Evolutionary conservation across 257 asterid species (phyloP), one percentile per base, ranked within the genome.

Genomic region (Fraxinus quadrangulata): DNA sequence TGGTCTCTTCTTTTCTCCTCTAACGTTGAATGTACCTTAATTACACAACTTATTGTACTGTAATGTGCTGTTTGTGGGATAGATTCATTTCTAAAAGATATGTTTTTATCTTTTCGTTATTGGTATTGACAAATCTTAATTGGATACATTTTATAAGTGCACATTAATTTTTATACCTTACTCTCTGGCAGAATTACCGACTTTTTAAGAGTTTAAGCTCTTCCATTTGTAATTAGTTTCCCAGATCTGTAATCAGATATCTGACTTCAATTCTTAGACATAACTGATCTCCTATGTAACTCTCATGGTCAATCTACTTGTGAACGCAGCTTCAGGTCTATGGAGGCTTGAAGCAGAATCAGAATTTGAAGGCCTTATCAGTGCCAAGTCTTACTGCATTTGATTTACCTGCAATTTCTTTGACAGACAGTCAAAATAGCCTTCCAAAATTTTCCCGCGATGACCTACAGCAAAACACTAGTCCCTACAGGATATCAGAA

Each of bases 391-490:
- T 89, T 37, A 88, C 71, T 79, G 84, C 88, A 28, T 81, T 89
- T 89, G 97, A 92, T 87, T 93, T 96, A 75, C 98, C 99, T 21
- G 98, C 97, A 47, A 97, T 93, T 70, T 86, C 90, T 4, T 5
- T 19, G 23, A 51, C 61, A 51, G 61, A 51, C 5, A 7, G 61
- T 51, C 23, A 51, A 17, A 3, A 51, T 17, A 19, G 61, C 23
- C 61, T 51, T 0, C 61, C n/a, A 19, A 51, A 49, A 17, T 16
- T 49, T 17, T 13, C 61, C 8, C n/a, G 61, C 17, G 61, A 49
- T 49, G 61, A 49, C 21, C 61, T 16, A 17, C 61, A 49, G 61
- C 61, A 16, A 49, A 49, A 49, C 2, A 13, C 0, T 17, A 49
- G 23, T 49, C 61, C 61, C 17, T 49, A 49, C 19, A 4, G 21